These are phyloP conservation scores for Asterochloris sp. DNA, from an alignment of 139 green algal species.

Conservation along the genomic window DNA sequence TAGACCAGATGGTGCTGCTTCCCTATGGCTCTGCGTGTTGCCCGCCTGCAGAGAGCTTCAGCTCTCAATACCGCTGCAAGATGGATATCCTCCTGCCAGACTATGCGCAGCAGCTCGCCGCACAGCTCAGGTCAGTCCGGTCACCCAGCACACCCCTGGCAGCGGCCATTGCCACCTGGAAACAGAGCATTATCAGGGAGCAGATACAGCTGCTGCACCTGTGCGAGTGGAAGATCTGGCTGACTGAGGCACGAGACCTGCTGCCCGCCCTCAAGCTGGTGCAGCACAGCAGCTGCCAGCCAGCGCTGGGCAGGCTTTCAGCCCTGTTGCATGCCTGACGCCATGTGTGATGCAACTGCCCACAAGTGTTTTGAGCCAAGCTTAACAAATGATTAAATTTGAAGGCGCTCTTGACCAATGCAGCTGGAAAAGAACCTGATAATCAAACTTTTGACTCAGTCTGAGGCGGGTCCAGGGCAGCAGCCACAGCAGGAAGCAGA, in stretches of 20 bases:
- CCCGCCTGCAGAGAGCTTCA: slow-evolving; percentile 9
- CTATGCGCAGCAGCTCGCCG: too few species aligned
- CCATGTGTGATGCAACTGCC: background rate
- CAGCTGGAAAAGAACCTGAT: background rate
- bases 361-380: background rate
- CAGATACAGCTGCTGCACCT: slow-evolving; percentile 6
- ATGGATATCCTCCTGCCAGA: too few species aligned
- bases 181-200: slow-evolving; percentile 3
- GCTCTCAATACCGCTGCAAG: slow-evolving; percentile 10
- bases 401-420: background rate
- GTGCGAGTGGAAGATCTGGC: background rate
- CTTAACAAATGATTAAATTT: background rate
- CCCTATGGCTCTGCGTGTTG: background rate
- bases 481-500: background rate
- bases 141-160: background rate
- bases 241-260: background rate
- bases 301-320: background rate
- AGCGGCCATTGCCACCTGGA: slow-evolving; percentile 9
- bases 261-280: background rate
- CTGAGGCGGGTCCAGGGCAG: background rate
- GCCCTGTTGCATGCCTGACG: background rate
- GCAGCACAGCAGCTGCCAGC: background rate
- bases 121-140: too few species aligned
- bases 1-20: background rate
- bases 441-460: background rate